Evolutionary conservation across 2,329 filamentous ascomycete genomes (phyloP), one percentile per base, ranked within the genome.

Genomic region (Colletotrichum godetiae): DNA sequence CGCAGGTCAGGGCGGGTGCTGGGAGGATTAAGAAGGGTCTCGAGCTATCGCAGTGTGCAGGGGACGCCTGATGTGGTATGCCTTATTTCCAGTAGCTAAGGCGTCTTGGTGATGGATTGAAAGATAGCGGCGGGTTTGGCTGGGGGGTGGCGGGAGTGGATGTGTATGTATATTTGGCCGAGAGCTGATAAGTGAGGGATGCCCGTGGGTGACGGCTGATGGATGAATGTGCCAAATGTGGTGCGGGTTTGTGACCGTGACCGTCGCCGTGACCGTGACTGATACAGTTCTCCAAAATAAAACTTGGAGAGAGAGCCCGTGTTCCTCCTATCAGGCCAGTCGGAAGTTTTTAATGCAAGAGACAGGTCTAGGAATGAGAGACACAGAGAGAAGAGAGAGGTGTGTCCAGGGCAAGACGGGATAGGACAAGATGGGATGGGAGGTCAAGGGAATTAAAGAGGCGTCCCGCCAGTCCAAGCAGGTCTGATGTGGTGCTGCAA

Each of bases 161-260:
- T 29, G 49, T 59, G 56, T 57, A 60, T 74, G 56, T 57, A 60
- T 74, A 75, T 74, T 74, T 74, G 74, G 57, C 72, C 74, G 74
- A 75, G 60, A 63, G 72, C 74, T 75, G 74, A 75, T 74, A 67
- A 72, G 67, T 73, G 72, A 63, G 52, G 65, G 59, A 64, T 22
- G 52, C 35, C 37, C 42, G 55, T 65, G 63, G 29, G 66, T 19
- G 53, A 49, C 15, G 37, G 37, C 37, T 42, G 13, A 42, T 42
- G 37, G 37, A 42, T 42, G 37, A 13, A 19, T 42, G 27, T 27
- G 27, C 27, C 27, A 27, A 27, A 27, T 13, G 33, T 5, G 46
- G 67, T 15, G 58, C 33, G 55, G 11, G 68, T 68, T 57, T 33
- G 60, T 68, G 46, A 57, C 61, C 65, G 59, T 53, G 67, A 63